Percentiles rank a stretch among this genome's conserved stretches.
phyloP scores from a whole-genome alignment of 2,329 filamentous ascomycete species.

The Xylariomycetidae sp. region DNA sequence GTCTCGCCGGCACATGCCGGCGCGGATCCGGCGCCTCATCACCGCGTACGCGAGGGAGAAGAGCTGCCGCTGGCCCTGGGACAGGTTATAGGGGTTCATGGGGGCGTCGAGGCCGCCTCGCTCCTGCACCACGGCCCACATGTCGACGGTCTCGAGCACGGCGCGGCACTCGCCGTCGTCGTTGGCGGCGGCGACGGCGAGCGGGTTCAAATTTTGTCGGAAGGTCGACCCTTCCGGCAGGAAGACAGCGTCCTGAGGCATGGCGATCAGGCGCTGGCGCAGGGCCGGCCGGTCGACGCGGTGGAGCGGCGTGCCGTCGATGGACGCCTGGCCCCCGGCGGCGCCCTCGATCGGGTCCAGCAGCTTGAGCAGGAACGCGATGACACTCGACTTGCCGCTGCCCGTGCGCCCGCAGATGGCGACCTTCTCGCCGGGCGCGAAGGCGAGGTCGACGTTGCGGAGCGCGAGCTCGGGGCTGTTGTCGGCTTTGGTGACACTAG shows the following conservation, averaged over 20 bases:
- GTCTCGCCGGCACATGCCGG: too few relatives aligned
- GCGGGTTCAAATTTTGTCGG: constrained; percentile 39
- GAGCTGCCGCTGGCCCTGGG: constrained; percentile 58
- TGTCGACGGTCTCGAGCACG: constrained; percentile 30
- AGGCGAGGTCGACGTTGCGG: too few relatives aligned
- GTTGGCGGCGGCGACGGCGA: constrained; percentile 19
- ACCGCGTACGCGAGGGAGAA: constrained; percentile 60
- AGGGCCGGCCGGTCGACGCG: constrained; percentile 36
- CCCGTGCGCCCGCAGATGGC: neutral
- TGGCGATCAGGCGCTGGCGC: constrained; percentile 43
- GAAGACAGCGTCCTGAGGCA: constrained; percentile 52
- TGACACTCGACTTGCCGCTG: neutral
- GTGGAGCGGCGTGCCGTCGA: constrained; percentile 37
- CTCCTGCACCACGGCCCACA: constrained; percentile 28
- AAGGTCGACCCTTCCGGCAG: constrained; percentile 39
- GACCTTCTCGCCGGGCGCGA: neutral
- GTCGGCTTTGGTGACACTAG: too few relatives aligned
- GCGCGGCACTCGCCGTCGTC: constrained; percentile 27
- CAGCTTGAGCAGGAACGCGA: neutral
- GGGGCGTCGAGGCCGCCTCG: constrained; percentile 29
- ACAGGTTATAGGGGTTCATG: constrained; percentile 46
- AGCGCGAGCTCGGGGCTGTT: too few relatives aligned
- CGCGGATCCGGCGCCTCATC: constrained; percentile 35
- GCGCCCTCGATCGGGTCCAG: too few relatives aligned
- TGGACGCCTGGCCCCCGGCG: too few relatives aligned